Evolutionary conservation across 2,329 filamentous ascomycete genomes (phyloP).

Genomic region (Colletotrichum salicis): DNA sequence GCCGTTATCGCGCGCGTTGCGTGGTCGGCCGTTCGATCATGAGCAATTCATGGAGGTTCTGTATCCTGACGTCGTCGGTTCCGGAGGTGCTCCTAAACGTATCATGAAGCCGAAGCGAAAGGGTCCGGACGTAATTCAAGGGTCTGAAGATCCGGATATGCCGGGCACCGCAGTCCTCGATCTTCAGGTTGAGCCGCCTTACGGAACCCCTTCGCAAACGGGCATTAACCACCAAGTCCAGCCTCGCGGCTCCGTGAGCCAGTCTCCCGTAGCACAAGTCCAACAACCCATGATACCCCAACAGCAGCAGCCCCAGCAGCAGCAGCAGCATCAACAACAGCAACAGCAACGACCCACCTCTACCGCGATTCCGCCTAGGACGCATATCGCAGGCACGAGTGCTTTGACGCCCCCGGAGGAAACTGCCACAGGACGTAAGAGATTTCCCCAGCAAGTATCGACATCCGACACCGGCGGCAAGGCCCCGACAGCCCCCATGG

Average conservation of each 20-base stretch:
- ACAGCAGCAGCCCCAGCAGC: conserved; percentile 36
- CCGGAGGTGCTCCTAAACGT: conserved; percentile 68
- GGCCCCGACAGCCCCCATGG: conserved; percentile 33
- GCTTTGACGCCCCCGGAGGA: conserved; percentile 69
- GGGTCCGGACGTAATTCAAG: conserved; percentile 56
- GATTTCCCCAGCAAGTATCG: conserved; percentile 42
- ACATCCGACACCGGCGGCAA: conserved; percentile 26
- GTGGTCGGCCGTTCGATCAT: conserved; percentile 68
- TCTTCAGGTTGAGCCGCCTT: conserved; percentile 50
- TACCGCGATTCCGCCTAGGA: conserved; percentile 51
- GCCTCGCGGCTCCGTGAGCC: conserved; percentile 42
- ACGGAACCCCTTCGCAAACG: conserved; percentile 37
- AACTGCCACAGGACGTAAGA: conserved; percentile 55
- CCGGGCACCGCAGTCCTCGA: conserved; percentile 60
- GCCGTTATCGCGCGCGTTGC: conserved; percentile 66
- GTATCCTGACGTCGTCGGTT: conserved; percentile 69
- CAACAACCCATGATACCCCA: conserved; percentile 40
- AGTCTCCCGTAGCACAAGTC: conserved; percentile 41
- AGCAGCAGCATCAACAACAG: conserved; percentile 31
- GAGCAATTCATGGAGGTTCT: conserved; percentile 70
- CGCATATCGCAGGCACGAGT: conserved; percentile 52
- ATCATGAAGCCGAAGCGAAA: conserved; percentile 66
- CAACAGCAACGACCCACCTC: conserved; percentile 43
- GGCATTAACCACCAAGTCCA: conserved; percentile 38
- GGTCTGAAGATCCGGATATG: conserved; percentile 57